phyloP scores from a whole-genome alignment of 164 flowering plant species.

The Akebia trifoliata region DNA sequence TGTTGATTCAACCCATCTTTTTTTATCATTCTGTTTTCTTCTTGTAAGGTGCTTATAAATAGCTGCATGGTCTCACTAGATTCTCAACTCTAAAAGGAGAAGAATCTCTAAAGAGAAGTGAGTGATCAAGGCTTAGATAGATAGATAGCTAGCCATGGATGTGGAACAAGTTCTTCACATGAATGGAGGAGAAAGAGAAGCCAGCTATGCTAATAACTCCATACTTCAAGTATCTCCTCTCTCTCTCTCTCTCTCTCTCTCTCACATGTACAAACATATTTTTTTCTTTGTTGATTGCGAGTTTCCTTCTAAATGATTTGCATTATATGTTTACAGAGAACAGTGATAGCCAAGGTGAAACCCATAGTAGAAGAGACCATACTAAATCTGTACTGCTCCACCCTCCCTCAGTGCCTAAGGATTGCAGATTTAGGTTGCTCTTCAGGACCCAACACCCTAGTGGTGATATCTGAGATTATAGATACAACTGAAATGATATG shows the following conservation, averaged over 20 bases:
- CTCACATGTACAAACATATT: too few species aligned
- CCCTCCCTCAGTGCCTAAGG: conserved; percentile 16
- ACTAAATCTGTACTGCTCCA: conserved; percentile 18
- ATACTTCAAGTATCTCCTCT: conserved; percentile 30
- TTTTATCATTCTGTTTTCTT: too few species aligned
- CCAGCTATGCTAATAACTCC: conserved; percentile 49
- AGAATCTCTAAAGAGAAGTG: too few species aligned
- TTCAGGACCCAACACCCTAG: conserved; percentile 66
- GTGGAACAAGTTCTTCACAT: conserved; percentile 18
- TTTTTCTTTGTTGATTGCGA: background rate
- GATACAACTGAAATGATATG: conserved; percentile 16
- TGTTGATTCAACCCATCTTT: too few species aligned
- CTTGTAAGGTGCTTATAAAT: too few species aligned
- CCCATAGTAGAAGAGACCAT: conserved; percentile 39
- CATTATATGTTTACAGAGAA: conserved; percentile 32
- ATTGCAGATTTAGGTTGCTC: conserved; percentile 76
- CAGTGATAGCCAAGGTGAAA: conserved; percentile 30
- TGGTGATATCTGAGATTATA: conserved; percentile 32
- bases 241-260: background rate
- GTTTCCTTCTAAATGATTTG: background rate
- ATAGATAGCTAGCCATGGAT: too few species aligned
- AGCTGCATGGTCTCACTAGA: too few species aligned
- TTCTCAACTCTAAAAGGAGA: too few species aligned
- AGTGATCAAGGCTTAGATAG: too few species aligned
- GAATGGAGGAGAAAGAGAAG: conserved; percentile 25